Evolutionary conservation across 768 basidiomycete species (phyloP).

Genomic region (Pleurotus pulmonarius): DNA sequence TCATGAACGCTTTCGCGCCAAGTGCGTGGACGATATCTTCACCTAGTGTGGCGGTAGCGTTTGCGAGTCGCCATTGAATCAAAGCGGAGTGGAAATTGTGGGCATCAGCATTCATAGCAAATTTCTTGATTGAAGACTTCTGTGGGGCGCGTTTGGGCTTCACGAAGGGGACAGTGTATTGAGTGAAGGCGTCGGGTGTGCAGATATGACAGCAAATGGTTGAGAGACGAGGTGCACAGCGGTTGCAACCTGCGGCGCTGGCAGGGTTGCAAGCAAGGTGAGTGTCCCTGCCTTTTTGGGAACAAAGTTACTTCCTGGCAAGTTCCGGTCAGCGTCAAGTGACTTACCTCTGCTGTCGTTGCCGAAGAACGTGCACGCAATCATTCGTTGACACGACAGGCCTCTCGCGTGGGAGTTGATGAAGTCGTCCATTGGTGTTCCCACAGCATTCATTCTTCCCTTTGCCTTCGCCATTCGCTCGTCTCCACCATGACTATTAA

Average conservation of each 20-base stretch:
- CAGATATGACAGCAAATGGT: too few species aligned
- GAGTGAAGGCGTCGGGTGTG: too few species aligned
- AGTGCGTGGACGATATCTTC: neutral
- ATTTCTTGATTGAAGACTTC: neutral
- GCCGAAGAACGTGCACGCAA: neutral
- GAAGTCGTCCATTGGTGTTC: neutral
- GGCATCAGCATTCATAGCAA: neutral
- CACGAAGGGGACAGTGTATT: neutral
- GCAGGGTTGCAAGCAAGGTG: too few species aligned
- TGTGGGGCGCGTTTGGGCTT: neutral
- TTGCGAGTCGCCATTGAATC: neutral
- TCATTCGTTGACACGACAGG: neutral
- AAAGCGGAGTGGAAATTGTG: neutral
- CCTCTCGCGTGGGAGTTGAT: neutral
- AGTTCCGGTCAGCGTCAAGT: too few species aligned
- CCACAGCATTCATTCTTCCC: too few species aligned
- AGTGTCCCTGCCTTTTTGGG: too few species aligned
- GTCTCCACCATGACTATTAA: slow-evolving; percentile 1
- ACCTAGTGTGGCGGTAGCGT: neutral
- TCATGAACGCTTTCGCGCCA: neutral
- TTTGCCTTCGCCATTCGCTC: slow-evolving; percentile 8
- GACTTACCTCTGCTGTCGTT: neutral
- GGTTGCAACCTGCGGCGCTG: too few species aligned
- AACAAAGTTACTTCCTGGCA: too few species aligned
- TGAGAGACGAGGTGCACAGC: too few species aligned